phyloP scores from a whole-genome alignment of 257 asterid species.

The Rauvolfia tetraphylla region DNA sequence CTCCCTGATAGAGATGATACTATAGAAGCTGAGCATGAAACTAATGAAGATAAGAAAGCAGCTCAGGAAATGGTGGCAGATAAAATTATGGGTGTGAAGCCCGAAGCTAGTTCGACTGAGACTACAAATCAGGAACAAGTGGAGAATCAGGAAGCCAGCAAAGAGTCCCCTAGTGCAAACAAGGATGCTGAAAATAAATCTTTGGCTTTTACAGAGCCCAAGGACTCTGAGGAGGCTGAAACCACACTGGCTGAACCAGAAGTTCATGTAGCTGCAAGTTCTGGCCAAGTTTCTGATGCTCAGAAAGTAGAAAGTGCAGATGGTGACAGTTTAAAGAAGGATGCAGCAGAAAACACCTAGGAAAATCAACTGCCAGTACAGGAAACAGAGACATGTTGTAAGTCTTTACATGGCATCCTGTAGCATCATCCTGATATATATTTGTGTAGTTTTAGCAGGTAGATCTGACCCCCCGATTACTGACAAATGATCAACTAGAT shows the following conservation, averaged over 20 bases:
- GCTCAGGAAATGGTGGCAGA: neutral
- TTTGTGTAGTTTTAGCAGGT: neutral
- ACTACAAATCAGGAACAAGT: neutral
- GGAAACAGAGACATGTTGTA: constrained; percentile 9
- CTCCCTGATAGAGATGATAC: constrained; percentile 1
- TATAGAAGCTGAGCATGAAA: constrained; percentile 6
- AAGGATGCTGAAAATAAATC: neutral
- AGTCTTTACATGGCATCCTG: neutral
- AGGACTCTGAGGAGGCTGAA: neutral
- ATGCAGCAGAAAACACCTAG: constrained; percentile 17
- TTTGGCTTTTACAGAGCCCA: neutral
- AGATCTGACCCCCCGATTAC: neutral
- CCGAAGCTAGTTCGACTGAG: neutral
- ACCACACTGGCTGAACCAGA: neutral
- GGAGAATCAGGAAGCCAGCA: constrained; percentile 1
- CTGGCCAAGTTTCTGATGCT: neutral
- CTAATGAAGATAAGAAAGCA: neutral
- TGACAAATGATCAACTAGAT: neutral
- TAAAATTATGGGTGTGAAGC: neutral
- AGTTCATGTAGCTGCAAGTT: neutral
- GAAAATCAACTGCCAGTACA: neutral
- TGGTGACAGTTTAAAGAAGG: constrained; percentile 18
- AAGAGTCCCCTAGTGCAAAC: neutral
- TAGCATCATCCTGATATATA: neutral
- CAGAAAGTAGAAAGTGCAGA: constrained; percentile 13